Conservation (phyloP, 306 rosid species). For the Lathyrus sativus region DNA sequence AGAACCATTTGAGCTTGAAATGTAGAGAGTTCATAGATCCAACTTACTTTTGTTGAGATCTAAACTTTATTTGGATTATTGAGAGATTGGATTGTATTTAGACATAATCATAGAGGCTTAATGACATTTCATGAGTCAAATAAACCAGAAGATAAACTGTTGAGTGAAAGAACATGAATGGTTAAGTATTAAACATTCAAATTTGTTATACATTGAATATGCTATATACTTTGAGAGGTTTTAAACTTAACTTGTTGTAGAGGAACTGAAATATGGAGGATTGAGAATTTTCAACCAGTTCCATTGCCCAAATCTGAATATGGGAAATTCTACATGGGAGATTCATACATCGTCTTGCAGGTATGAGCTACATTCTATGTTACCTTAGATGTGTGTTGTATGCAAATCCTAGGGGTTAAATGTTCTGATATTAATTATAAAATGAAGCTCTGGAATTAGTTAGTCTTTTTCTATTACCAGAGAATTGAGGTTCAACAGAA, state of each 20-base stretch:
- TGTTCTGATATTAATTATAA: not conserved
- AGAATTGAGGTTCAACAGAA: constrained; percentile 8
- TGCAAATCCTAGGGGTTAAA: not conserved
- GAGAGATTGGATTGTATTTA: not conserved
- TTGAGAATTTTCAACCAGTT: constrained; percentile 90
- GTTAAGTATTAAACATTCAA: constrained; percentile 11
- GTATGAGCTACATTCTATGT: constrained; percentile 44
- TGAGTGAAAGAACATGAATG: constrained; percentile 7
- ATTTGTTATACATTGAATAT: constrained; percentile 33
- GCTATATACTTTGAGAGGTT: constrained; percentile 37
- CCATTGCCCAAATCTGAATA: constrained; percentile 85
- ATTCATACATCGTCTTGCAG: constrained; percentile 88
- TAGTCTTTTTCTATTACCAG: not conserved
- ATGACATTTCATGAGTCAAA: constrained; percentile 11
- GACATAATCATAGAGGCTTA: constrained; percentile 19
- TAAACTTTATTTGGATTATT: constrained; percentile 7
- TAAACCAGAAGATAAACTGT: constrained; percentile 21
- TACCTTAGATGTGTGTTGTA: constrained; percentile 14
- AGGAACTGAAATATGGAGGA: constrained; percentile 98
- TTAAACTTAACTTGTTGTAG: constrained; percentile 70
- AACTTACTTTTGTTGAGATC: constrained; percentile 16
- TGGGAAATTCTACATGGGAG: constrained; percentile 93
- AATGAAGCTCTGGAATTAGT: constrained; percentile 4
- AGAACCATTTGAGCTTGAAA: constrained; percentile 16
- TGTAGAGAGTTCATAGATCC: not conserved